Conservation (phyloP, 108 stramenopile species). For the Discostella stelligeroides region DNA sequence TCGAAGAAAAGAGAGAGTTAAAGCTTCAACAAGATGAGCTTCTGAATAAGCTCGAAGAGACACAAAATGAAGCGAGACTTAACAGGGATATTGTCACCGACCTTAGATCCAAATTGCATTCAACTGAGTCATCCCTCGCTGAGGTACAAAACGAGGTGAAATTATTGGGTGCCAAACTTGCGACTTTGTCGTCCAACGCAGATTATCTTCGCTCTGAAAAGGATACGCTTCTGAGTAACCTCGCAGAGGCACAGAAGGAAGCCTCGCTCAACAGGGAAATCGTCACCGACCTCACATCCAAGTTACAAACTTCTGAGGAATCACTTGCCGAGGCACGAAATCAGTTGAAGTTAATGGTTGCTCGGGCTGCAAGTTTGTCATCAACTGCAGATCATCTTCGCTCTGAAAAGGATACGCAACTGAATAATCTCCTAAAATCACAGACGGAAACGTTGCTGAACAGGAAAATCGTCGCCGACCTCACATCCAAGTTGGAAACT, state of each 20-base stretch:
- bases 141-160: constrained; percentile 10
- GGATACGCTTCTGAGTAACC: not conserved
- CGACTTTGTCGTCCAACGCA: not conserved
- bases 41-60: not conserved
- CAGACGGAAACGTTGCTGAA: not conserved
- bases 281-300: constrained; percentile 18
- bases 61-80: constrained; percentile 2
- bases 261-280: constrained; percentile 14
- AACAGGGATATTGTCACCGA: constrained; percentile 15
- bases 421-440: not conserved
- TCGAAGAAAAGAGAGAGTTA: not conserved
- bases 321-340: constrained; percentile 16
- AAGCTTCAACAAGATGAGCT: not conserved
- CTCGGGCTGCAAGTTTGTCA: not conserved
- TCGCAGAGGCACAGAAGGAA: not conserved
- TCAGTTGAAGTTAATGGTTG: not conserved
- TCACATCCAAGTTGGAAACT: not conserved
- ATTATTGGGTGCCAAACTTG: not conserved
- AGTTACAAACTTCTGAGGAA: constrained; percentile 30
- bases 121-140: constrained; percentile 22
- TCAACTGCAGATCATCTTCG: not conserved
- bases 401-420: not conserved
- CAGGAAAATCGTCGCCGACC: not conserved
- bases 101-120: constrained; percentile 26
- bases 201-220: not conserved